Conservation (phyloP, 169 alveolate genomes). For the Plasmodium vivax region DNA sequence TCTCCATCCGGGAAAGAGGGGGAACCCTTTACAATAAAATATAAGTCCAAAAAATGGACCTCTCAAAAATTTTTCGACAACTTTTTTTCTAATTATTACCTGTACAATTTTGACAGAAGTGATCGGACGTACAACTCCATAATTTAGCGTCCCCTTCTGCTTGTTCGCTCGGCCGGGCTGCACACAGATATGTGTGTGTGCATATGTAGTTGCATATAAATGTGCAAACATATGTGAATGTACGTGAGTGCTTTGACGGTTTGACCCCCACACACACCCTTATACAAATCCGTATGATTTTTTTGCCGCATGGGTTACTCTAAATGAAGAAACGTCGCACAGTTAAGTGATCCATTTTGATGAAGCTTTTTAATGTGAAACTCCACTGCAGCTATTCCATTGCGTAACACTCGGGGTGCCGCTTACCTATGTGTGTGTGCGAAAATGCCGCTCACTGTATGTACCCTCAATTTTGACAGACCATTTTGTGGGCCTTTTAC, state of each 20-base stretch:
- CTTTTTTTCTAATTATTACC: conserved; percentile 57
- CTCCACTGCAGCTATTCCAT: background rate
- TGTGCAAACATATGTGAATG: background rate
- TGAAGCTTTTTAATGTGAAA: background rate
- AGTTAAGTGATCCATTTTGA: background rate
- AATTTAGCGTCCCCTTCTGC: background rate
- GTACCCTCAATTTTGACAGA: background rate
- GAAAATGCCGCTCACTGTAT: background rate
- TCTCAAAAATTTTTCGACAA: conserved; percentile 62
- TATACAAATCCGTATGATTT: background rate
- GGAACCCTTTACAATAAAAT: background rate
- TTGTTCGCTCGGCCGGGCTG: background rate
- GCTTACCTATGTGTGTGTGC: background rate
- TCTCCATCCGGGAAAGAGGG: background rate
- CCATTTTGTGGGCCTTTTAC: background rate
- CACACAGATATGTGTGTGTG: background rate
- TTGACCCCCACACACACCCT: background rate
- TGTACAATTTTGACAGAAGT: conserved; percentile 31
- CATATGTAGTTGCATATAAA: background rate
- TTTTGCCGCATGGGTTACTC: background rate
- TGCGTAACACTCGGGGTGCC: background rate
- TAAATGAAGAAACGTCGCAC: background rate
- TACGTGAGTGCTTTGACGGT: background rate
- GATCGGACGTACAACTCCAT: conserved; percentile 13
- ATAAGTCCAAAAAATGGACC: conserved; percentile 51